Evolutionary conservation across 108 stramenopile species (phyloP), one percentile per base, ranked within the genome.

Genomic region (Seminavis robusta): DNA sequence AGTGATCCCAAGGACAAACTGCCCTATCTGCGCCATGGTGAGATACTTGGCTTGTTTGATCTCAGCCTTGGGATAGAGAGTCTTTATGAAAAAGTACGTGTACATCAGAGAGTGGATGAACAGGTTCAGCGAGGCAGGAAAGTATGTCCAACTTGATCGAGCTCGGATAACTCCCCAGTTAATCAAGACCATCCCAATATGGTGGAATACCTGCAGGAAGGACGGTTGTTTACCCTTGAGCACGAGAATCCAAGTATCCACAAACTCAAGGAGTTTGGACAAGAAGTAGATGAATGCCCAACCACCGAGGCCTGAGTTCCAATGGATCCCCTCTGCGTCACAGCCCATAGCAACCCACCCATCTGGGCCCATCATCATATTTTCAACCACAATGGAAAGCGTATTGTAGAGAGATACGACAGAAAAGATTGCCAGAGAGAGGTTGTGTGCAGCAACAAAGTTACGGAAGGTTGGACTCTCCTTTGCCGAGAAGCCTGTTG

Each of bases 211-310:
- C 47, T 73, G 74, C 43, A 68, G 19, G 31, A 68, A 67, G 25
- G 65, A 54, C 19, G 72, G 71, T 17, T 27, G 30, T 19, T 63
- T 71, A 17, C 62, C 57, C 38, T 73, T 77, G 30, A 73, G 46
- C 4, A 79, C 62, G 24, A 84, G 28, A n/a, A 84, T 59, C 78
- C 78, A 84, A 3, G 74, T 80, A 56, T 84, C 82, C 20, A 67
- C 59, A 36, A 84, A 84, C 45, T 84, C 78, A 39, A 63, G 77
- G 56, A 64, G 80, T 39, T 79, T 79, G 42, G 61, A 65, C 20
- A 77, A 21, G 52, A 77, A 84, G 46, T 77, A 84, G 20, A 83
- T 66, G 4, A 55, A 47, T 6, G 69, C 32, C 81, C 81, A 83
- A 13, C 59, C 53, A 20, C 81, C 81, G 24, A 76, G 65, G 10